phyloP scores from a whole-genome alignment of 805 yeast genomes.

The Cyberlindnera subsufficiens region DNA sequence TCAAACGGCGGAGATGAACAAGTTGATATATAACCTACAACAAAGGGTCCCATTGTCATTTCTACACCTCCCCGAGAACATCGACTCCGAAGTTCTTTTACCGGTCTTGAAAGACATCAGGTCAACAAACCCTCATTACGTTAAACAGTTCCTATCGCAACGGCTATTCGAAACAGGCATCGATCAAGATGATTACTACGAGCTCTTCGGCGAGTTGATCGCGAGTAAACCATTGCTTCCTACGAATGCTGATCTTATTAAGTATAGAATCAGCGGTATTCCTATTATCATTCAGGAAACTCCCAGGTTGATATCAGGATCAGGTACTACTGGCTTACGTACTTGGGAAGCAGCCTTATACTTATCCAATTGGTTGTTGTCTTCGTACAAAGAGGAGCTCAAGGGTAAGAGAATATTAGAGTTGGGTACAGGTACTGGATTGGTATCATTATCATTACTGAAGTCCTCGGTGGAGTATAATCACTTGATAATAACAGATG shows the following conservation, averaged over 20 bases:
- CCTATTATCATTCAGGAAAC: slow-evolving; percentile 44
- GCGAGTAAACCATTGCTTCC: slow-evolving; percentile 21
- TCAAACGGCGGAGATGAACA: slow-evolving; percentile 9
- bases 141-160: slow-evolving; percentile 36
- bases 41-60: slow-evolving; percentile 19
- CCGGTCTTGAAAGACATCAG: slow-evolving; percentile 16
- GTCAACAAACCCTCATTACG: slow-evolving; percentile 46
- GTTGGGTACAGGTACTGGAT: slow-evolving; percentile 87
- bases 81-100: slow-evolving; percentile 16
- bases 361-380: slow-evolving; percentile 45
- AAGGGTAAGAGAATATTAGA: slow-evolving; percentile 46
- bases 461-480: slow-evolving; percentile 9
- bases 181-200: slow-evolving; percentile 35
- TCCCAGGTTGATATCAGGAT: slow-evolving; percentile 59
- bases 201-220: slow-evolving; percentile 26
- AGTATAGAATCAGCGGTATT: slow-evolving; percentile 21
- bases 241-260: slow-evolving; percentile 26
- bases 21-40: slow-evolving; percentile 11
- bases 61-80: slow-evolving; percentile 7
- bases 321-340: slow-evolving; percentile 83
- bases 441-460: slow-evolving; percentile 46
- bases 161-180: slow-evolving; percentile 28
- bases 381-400: slow-evolving; percentile 2
- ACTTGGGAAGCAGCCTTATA: slow-evolving; percentile 93
- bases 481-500: slow-evolving; percentile 55